Evolutionary conservation across 2,329 filamentous ascomycete genomes (phyloP), one percentile per base, ranked within the genome.

Genomic region (Grosmannia huntii): DNA sequence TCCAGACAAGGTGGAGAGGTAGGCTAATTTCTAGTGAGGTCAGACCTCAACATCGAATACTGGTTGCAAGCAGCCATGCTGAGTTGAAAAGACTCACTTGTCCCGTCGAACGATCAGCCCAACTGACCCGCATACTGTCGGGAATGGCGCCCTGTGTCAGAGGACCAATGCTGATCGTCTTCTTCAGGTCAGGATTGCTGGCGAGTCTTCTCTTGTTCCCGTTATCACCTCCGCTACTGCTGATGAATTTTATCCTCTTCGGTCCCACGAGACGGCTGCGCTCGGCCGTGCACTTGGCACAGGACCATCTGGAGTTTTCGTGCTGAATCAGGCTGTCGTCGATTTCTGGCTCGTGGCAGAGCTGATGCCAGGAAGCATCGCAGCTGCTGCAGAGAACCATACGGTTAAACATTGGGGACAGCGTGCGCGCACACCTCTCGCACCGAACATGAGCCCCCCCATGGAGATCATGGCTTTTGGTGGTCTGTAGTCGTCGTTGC

Each of bases 321-420:
- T n/a, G 51, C 60, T 88, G 79, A 41, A 77, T 77, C 23, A 86
- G 81, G 21, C 85, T 81, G 61, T 85, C 80, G n/a, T 79, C 77
- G 60, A 95, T 88, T 10, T 80, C 79, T 1, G 89, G 89, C 60
- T 87, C 80, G 68, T 95, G 89, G 66, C 89, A 95, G 65, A 83
- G 82, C 68, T 90, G 87, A 70, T 95, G 89, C 80, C 89, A 95
- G 49, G 84, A 82, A 33, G 78, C 76, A 68, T 89, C 88, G 73
- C 89, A 95, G 19, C 84, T 84, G 70, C 92, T 87, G 72, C 89
- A 95, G 69, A 91, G 90, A 3, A 94, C 88, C 67, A 95, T 91
- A 71, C 85, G 81, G 71, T 94, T 94, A 64, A 75, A 82, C n/a
- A 75, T 69, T 3, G 86, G 85, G 65, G 86, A 89, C 63, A 86